Conservation (phyloP, 2,329 filamentous ascomycete genomes). For the Hymenotorrendiella dingleyae region DNA sequence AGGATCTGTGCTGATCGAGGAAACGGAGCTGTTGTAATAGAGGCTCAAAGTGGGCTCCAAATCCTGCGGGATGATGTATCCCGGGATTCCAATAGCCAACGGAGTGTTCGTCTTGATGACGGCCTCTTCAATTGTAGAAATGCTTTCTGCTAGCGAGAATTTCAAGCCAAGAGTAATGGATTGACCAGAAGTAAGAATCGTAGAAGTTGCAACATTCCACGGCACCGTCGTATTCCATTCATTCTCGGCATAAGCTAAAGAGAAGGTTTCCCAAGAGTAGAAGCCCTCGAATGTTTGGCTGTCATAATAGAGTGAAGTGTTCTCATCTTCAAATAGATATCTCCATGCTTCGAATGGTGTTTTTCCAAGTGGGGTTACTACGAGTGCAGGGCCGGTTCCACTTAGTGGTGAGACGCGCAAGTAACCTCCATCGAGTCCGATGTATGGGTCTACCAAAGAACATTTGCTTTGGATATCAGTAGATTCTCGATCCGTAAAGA, state of each 20-base stretch:
- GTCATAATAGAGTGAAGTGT: constrained; percentile 38
- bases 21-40: constrained; percentile 35
- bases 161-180: constrained; percentile 43
- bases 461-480: constrained; percentile 44
- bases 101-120: constrained; percentile 40
- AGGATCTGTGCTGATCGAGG: constrained; percentile 36
- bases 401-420: constrained; percentile 46
- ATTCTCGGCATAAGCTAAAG: constrained; percentile 47
- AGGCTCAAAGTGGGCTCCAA: constrained; percentile 41
- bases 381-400: constrained; percentile 46
- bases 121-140: constrained; percentile 42
- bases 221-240: constrained; percentile 46
- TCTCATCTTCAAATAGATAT: constrained; percentile 41
- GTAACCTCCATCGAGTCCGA: constrained; percentile 54
- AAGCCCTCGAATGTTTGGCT: constrained; percentile 54
- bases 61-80: constrained; percentile 47
- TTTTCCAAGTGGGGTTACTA: constrained; percentile 41
- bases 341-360: constrained; percentile 48
- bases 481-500: constrained; percentile 47
- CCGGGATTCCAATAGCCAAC: constrained; percentile 46
- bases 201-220: constrained; percentile 50
- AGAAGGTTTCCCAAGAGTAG: constrained; percentile 54
- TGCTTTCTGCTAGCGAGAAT: constrained; percentile 42
- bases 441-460: constrained; percentile 52
- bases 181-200: constrained; percentile 38